A percentile compares a stretch with the other conserved stretches of the same genome.
Evolutionary conservation across 23 red algal genomes (phyloP).

Genomic region (Agarophyton chilense): DNA sequence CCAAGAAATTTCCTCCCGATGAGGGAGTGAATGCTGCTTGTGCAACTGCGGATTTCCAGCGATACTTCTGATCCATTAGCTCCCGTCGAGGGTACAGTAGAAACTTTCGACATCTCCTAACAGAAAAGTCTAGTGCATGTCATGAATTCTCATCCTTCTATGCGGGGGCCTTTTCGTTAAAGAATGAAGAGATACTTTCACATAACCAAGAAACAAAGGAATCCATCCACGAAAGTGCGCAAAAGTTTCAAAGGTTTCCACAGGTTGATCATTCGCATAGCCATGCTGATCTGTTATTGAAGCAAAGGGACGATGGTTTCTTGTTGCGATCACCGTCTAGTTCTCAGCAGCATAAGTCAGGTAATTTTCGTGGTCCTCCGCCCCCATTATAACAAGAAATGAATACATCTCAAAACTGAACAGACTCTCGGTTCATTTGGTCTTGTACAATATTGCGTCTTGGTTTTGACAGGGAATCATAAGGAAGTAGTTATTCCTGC

Average conservation of each 20-base stretch:
- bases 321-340: background rate
- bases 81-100: background rate
- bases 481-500: background rate
- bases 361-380: too few species aligned
- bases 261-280: background rate
- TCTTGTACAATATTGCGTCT: background rate
- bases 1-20: too few species aligned
- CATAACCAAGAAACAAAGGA: background rate
- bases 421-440: background rate
- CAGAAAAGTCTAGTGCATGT: too few species aligned
- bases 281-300: background rate
- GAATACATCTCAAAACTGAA: background rate
- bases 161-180: too few species aligned
- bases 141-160: too few species aligned
- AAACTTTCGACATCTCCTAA: too few species aligned
- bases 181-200: too few species aligned
- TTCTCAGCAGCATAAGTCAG: background rate
- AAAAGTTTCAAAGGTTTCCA: background rate
- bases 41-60: background rate
- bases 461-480: background rate
- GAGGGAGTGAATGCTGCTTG: background rate
- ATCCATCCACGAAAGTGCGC: background rate
- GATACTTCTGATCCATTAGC: background rate
- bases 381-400: background rate
- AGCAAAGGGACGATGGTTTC: background rate